Conservation (phyloP, 805 yeast genomes). For the Yamadazyma laniorum region DNA sequence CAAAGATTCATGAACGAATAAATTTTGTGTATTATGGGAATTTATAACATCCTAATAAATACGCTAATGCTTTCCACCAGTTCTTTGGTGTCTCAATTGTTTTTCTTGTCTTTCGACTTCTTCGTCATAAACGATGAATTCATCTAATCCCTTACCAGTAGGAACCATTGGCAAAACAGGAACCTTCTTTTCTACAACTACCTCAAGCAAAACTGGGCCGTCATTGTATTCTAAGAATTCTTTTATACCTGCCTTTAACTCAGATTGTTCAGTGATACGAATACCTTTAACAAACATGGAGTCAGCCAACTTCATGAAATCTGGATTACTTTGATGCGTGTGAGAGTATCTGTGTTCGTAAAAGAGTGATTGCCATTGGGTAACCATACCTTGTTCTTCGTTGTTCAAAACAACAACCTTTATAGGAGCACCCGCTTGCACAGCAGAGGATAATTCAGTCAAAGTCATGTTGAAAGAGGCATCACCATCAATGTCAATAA, state of each 20-base stretch:
- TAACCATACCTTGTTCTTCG: slow-evolving; percentile 99
- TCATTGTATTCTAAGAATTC: slow-evolving; percentile 67
- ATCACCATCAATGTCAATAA: slow-evolving; percentile 97
- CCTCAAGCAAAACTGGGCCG: slow-evolving; percentile 91
- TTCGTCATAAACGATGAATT: slow-evolving; percentile 84
- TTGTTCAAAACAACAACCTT: slow-evolving; percentile 88
- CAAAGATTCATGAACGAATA: no score
- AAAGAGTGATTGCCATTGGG: slow-evolving; percentile 98
- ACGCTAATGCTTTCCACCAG: slow-evolving; percentile 61
- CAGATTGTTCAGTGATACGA: slow-evolving; percentile 66
- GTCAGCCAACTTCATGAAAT: slow-evolving; percentile 89
- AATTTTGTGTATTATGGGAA: no score
- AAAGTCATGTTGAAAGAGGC: slow-evolving; percentile 99
- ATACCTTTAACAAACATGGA: slow-evolving; percentile 90
- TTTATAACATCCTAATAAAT: background rate
- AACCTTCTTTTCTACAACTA: slow-evolving; percentile 84
- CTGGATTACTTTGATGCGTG: slow-evolving; percentile 94
- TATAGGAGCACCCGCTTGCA: slow-evolving; percentile 88
- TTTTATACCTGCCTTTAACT: slow-evolving; percentile 46
- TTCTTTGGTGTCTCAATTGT: slow-evolving; percentile 67
- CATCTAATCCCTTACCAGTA: slow-evolving; percentile 91
- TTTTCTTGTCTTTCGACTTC: slow-evolving; percentile 71
- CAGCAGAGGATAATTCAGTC: slow-evolving; percentile 89
- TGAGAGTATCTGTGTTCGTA: slow-evolving; percentile 97
- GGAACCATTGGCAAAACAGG: slow-evolving; percentile 99